Conservation (phyloP, 1,284 basidiomycete species). For the Volvariella surrecta region DNA sequence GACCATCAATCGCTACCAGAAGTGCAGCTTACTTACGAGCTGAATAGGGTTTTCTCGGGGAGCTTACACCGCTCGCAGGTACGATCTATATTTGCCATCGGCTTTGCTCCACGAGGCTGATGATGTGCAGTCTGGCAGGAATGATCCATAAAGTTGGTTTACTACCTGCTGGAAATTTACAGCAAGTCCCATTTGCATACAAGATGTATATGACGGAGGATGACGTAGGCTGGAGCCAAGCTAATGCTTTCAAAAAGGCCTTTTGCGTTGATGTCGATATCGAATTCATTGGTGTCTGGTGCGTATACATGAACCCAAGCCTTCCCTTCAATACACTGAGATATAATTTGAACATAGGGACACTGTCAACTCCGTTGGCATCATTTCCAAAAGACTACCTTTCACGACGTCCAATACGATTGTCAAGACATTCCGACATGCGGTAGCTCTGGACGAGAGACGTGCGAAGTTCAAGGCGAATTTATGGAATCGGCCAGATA, state of each 20-base stretch:
- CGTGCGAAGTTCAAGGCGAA: conserved; percentile 15
- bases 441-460: conserved; percentile 58
- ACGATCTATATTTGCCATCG: conserved; percentile 1
- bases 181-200: conserved; percentile 45
- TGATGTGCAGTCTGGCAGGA: conserved; percentile 35
- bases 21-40: background rate
- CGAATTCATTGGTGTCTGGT: conserved; percentile 45
- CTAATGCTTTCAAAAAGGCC: conserved; percentile 40
- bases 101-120: conserved; percentile 11
- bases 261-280: conserved; percentile 42
- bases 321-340: background rate
- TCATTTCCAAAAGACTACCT: conserved; percentile 24
- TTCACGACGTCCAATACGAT: conserved; percentile 51
- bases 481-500: conserved; percentile 9
- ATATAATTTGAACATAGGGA: conserved; percentile 16
- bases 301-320: conserved; percentile 10
- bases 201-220: conserved; percentile 24
- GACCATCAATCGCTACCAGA: background rate
- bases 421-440: conserved; percentile 57
- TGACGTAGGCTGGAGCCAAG: conserved; percentile 13
- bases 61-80: conserved; percentile 43
- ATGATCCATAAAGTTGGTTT: conserved; percentile 38
- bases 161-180: conserved; percentile 14
- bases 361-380: conserved; percentile 44
- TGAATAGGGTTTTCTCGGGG: conserved; percentile 40